These are phyloP conservation scores for Porpolomopsis calyptriformis DNA, from an alignment of 768 basidiomycete genomes.

Conservation along the genomic window DNA sequence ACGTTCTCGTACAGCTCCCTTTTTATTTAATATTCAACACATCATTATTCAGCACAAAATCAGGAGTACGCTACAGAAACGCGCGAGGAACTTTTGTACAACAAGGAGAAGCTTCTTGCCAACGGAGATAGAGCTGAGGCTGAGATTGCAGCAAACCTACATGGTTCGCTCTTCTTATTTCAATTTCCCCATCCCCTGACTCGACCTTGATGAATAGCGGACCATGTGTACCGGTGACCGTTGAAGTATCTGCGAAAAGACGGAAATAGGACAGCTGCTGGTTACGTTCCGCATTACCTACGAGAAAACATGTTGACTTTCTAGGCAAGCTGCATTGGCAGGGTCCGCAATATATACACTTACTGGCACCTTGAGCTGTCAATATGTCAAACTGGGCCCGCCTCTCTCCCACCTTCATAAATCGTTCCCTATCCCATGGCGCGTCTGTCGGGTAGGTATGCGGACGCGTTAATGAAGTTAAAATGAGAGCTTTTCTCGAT, in stretches of 20 bases:
- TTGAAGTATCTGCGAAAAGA: constrained; percentile 1
- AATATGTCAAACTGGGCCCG: no score
- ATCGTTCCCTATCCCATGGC: no score
- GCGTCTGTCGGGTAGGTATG: no score
- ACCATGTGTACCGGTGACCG: constrained; percentile 74
- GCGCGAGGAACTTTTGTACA: constrained; percentile 95
- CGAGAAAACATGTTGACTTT: no score
- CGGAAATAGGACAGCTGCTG: no score
- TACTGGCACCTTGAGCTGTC: no score
- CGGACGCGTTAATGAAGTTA: no score
- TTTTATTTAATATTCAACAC: constrained; percentile 6
- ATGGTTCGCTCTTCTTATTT: constrained; percentile 38
- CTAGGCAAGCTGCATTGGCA: no score
- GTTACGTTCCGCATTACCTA: no score
- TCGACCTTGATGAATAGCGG: constrained; percentile 37
- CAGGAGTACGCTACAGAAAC: constrained; percentile 97
- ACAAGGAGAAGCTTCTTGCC: constrained; percentile 96
- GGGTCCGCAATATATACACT: no score
- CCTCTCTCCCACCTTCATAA: no score
- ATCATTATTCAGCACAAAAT: constrained; percentile 66
- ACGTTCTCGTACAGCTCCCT: constrained; percentile 21
- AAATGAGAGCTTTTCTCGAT: no score
- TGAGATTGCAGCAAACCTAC: constrained; percentile 91
- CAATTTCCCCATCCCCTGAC: constrained; percentile 11
- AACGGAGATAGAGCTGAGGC: constrained; percentile 96